phyloP scores from a whole-genome alignment of 2,329 filamentous ascomycete genomes.

The Xylariales sp. region DNA sequence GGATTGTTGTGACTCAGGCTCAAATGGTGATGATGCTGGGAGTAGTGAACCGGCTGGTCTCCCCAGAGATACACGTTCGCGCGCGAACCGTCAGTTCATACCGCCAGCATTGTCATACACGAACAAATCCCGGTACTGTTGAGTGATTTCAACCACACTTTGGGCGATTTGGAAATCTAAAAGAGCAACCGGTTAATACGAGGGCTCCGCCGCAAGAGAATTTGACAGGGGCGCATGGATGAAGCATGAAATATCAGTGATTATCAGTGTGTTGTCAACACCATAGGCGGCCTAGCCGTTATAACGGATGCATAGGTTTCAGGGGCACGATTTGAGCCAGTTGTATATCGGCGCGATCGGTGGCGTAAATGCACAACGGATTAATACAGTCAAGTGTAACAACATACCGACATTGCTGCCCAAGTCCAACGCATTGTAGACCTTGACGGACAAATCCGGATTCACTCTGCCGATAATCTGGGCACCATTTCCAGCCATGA shows the following conservation, averaged over 20 bases:
- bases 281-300: neutral
- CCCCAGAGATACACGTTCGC: slow-evolving; percentile 55
- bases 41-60: slow-evolving; percentile 51
- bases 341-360: neutral
- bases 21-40: slow-evolving; percentile 27
- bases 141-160: slow-evolving; percentile 86
- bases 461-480: slow-evolving; percentile 87
- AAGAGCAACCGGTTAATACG: slow-evolving; percentile 26
- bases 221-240: neutral
- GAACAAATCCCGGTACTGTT: slow-evolving; percentile 84
- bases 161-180: slow-evolving; percentile 81
- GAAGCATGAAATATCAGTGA: slow-evolving; percentile 3
- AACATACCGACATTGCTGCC: slow-evolving; percentile 75
- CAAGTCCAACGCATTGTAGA: slow-evolving; percentile 75
- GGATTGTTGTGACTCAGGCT: slow-evolving; percentile 35
- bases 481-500: slow-evolving; percentile 75
- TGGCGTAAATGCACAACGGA: neutral
- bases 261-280: slow-evolving; percentile 1
- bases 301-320: neutral
- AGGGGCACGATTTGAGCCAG: neutral
- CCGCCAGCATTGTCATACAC: slow-evolving; percentile 63
- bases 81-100: slow-evolving; percentile 51
- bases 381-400: slow-evolving; percentile 12
- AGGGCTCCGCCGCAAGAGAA: slow-evolving; percentile 3
- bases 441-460: slow-evolving; percentile 76